phyloP scores from a whole-genome alignment of 23 red algal genomes.

The Gracilaria vermiculophylla region DNA sequence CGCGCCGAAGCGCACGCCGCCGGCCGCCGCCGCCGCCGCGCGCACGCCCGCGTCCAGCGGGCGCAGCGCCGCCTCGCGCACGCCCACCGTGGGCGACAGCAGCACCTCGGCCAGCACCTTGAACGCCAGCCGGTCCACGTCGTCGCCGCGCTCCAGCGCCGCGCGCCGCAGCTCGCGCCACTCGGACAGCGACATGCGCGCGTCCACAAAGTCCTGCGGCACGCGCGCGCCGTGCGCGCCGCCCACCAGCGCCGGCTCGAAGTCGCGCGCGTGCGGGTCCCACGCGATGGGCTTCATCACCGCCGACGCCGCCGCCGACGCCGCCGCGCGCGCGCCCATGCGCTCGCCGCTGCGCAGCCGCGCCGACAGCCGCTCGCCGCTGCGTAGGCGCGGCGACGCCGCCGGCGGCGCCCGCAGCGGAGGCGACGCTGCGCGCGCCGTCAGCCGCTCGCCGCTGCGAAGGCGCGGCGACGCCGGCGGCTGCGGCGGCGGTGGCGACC shows the following conservation, averaged over 20 bases:
- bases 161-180: slow-evolving; percentile 1
- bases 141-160: slow-evolving; percentile 14
- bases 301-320: not conserved
- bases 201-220: slow-evolving; percentile 2
- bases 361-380: not conserved
- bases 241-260: not conserved
- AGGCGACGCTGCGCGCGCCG: not conserved
- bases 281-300: slow-evolving; percentile 6
- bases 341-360: not conserved
- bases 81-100: slow-evolving; percentile 39
- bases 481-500: too few species aligned
- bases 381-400: not conserved
- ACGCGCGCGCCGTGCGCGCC: not conserved
- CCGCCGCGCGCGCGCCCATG: not conserved
- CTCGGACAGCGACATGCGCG: not conserved
- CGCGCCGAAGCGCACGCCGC: too few species aligned
- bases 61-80: not conserved
- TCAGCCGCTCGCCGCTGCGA: not conserved
- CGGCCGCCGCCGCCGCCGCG: not conserved
- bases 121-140: slow-evolving; percentile 58
- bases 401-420: not conserved
- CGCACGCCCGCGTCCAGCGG: slow-evolving; percentile 1
- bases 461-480: not conserved
- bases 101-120: slow-evolving; percentile 55
- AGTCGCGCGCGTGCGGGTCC: not conserved